Base-by-base conservation (phyloP, 805 yeast genomes). In the Yarrowia deformans region DNA sequence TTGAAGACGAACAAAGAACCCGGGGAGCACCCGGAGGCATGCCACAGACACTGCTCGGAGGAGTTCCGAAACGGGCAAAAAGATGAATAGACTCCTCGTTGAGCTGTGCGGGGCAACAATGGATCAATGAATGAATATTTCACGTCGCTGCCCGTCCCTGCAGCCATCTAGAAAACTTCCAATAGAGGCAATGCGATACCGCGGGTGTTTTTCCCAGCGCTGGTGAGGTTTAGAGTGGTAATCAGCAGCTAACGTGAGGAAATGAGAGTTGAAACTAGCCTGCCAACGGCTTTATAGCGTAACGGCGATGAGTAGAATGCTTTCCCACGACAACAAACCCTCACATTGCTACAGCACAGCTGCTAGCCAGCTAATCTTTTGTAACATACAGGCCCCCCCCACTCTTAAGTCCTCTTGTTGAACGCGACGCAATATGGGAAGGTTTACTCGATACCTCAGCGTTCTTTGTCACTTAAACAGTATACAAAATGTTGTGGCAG, bases 101-200 rank as follows among this genome's bases (percentile, higher is more conserved):
- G 42, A 37, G 58, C n/a, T 19, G 42, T 54, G 58, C 39, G 43
- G 43, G 58, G 56, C 23, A 32, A 49, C 55, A 49, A 49, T 32
- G 35, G 23, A 2, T 3, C 9, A 4, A 16, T 16, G 18, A 16
- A 48, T 23, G 37, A 46, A 35, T 9, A 9, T 9, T 8, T 8
- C 55, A 50, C 14, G 52, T 29, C 35, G 34, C 37, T 13, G 40
- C 2, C 40, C n/a, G 58, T 54, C 58, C 58, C 58, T 54, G 58
- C 58, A 54, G 58, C 34, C 56, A 13, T 54, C 58, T 54, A 54
- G 58, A 54, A 23, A 54, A 54, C 58, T 54, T 54, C 58, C 58
- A 54, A 54, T 35, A 54, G 43, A 54, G 58, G 58, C 58, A 54
- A 14, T 13, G 43, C 43, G 18, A 54, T 19, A 34, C 40, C 14